These are phyloP conservation scores for Nemophila menziesii DNA, from an alignment of 257 asterid genomes.

Conservation along the genomic window DNA sequence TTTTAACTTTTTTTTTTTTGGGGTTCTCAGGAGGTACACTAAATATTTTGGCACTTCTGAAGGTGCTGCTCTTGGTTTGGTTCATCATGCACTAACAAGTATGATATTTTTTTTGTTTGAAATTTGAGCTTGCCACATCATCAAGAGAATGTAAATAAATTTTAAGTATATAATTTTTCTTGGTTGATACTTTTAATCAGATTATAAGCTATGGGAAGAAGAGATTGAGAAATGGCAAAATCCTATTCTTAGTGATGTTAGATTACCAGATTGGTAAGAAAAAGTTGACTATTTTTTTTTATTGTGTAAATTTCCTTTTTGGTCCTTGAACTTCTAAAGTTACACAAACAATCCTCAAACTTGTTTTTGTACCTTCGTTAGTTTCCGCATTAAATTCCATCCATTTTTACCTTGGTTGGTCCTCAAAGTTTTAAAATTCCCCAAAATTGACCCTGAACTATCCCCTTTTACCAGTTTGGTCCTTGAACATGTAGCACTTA, in stretches of 20 bases:
- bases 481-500: no score
- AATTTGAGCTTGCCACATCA: not conserved
- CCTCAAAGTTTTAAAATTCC: no score
- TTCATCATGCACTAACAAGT: conserved; percentile 92
- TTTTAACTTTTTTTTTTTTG: conserved; percentile 10
- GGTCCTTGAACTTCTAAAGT: no score
- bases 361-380: no score
- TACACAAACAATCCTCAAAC: no score
- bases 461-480: no score
- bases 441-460: no score
- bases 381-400: no score
- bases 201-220: conserved; percentile 92
- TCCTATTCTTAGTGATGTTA: conserved; percentile 72
- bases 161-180: not conserved
- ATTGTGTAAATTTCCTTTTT: no score
- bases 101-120: conserved; percentile 7
- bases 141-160: not conserved
- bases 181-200: conserved; percentile 24
- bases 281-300: conserved; percentile 4
- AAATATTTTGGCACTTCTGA: conserved; percentile 87
- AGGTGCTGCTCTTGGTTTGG: conserved; percentile 77
- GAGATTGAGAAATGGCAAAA: conserved; percentile 97
- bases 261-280: conserved; percentile 89
- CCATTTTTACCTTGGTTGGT: no score
- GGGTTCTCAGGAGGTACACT: conserved; percentile 89